phyloP scores from a whole-genome alignment of 495 filamentous ascomycete species.

The Friedmanniomyces endolithicus region DNA sequence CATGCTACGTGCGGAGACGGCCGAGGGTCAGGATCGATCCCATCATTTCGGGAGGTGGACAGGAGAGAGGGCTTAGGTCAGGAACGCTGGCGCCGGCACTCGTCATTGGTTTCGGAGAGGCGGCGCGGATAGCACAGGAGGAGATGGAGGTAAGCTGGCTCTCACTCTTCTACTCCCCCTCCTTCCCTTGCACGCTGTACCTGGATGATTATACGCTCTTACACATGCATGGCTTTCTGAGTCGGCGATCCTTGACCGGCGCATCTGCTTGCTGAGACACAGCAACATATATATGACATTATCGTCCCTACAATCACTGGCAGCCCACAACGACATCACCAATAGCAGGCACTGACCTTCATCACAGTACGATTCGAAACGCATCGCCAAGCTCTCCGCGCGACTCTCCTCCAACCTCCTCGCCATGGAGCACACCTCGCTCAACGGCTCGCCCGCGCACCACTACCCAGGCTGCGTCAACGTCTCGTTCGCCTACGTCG shows the following conservation, averaged over 20 bases:
- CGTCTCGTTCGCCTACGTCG: slow-evolving; percentile 94
- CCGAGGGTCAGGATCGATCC: slow-evolving; percentile 90
- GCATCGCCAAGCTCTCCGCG: slow-evolving; percentile 69
- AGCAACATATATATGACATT: slow-evolving; percentile 29
- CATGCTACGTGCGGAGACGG: slow-evolving; percentile 84
- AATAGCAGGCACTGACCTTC: not conserved
- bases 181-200: no score
- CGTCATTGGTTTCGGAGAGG: slow-evolving; percentile 88
- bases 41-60: slow-evolving; percentile 89
- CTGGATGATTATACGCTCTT: slow-evolving; percentile 53
- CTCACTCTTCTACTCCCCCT: slow-evolving; percentile 6
- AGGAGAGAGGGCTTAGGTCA: slow-evolving; percentile 86
- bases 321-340: not conserved
- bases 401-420: slow-evolving; percentile 70
- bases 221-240: slow-evolving; percentile 53
- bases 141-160: slow-evolving; percentile 64
- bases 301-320: not conserved
- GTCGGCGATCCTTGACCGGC: slow-evolving; percentile 30
- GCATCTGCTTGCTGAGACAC: slow-evolving; percentile 34
- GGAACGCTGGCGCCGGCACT: slow-evolving; percentile 84
- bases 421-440: slow-evolving; percentile 76
- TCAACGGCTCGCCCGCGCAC: slow-evolving; percentile 71
- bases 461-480: slow-evolving; percentile 98
- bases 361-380: slow-evolving; percentile 74
- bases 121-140: slow-evolving; percentile 77